Evolutionary conservation across 148 eudicot genomes (phyloP).

Genomic region (Camellia sinensis): DNA sequence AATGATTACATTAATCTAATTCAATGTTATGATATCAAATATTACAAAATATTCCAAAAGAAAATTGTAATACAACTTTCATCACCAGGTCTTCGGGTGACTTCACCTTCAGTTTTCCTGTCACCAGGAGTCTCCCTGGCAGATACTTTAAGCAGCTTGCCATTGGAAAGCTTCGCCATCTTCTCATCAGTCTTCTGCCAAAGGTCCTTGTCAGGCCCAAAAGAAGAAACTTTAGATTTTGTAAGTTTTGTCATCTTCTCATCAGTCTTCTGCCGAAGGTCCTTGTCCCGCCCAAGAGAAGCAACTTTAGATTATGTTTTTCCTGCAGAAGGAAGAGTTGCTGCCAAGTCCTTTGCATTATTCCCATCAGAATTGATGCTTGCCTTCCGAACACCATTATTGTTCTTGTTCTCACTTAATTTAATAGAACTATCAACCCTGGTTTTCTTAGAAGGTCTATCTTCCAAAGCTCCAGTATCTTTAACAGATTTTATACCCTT

Average conservation of each 20-base stretch:
- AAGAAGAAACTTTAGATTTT: slow-evolving; percentile 19
- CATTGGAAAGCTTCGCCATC: slow-evolving; percentile 26
- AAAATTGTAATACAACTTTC: slow-evolving; percentile 48
- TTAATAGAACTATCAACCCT: slow-evolving; percentile 15
- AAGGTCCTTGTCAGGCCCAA: slow-evolving; percentile 19
- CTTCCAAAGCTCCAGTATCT: slow-evolving; percentile 26
- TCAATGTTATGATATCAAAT: not conserved
- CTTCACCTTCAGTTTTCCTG: slow-evolving; percentile 35
- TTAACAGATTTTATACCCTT: slow-evolving; percentile 13
- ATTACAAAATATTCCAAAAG: not conserved
- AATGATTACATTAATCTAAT: no score
- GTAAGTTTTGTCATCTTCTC: slow-evolving; percentile 4
- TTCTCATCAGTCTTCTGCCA: slow-evolving; percentile 24
- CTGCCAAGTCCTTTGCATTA: slow-evolving; percentile 13
- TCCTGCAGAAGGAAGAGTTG: slow-evolving; percentile 13
- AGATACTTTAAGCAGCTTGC: slow-evolving; percentile 30
- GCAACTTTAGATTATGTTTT: slow-evolving; percentile 24
- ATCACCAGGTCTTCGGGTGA: slow-evolving; percentile 51
- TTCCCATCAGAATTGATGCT: slow-evolving; percentile 12
- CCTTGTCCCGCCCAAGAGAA: slow-evolving; percentile 18
- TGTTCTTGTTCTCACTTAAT: slow-evolving; percentile 5
- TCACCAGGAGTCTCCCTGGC: slow-evolving; percentile 11
- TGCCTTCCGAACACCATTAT: slow-evolving; percentile 10
- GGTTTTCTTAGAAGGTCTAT: slow-evolving; percentile 29
- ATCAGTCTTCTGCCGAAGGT: slow-evolving; percentile 20